phyloP scores from a whole-genome alignment of 2,329 filamentous ascomycete species.

The Fusarium camptoceras region DNA sequence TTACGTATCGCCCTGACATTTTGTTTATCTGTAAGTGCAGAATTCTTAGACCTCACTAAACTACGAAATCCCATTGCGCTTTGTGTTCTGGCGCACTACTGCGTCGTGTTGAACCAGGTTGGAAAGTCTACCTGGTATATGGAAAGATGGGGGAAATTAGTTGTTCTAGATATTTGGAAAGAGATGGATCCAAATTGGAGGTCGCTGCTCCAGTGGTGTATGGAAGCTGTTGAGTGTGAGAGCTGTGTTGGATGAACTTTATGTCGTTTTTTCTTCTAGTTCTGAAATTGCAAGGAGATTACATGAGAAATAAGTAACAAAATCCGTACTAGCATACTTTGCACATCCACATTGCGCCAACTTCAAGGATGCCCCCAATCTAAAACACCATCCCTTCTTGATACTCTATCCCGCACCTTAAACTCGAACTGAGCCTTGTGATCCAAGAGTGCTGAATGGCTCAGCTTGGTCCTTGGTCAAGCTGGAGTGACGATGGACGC shows the following conservation, averaged over 20 bases:
- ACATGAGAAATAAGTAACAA: conserved; percentile 47
- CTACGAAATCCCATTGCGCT: conserved; percentile 30
- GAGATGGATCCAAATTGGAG: conserved; percentile 19
- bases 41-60: conserved; percentile 33
- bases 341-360: background rate
- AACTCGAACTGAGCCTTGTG: background rate
- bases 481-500: background rate
- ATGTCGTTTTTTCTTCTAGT: background rate
- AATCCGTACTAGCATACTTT: background rate
- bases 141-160: conserved; percentile 21
- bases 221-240: conserved; percentile 11
- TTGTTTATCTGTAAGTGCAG: conserved; percentile 19
- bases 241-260: background rate
- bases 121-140: conserved; percentile 30
- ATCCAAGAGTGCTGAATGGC: background rate
- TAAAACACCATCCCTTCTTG: background rate
- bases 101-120: conserved; percentile 22
- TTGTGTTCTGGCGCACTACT: conserved; percentile 31
- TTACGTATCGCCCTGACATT: conserved; percentile 31
- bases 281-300: background rate
- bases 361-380: background rate
- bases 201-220: conserved; percentile 25
- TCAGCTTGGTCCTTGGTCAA: background rate
- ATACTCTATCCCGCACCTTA: background rate
- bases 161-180: conserved; percentile 17